Evolutionary conservation across 2,329 filamentous ascomycete species (phyloP), one percentile per base, ranked within the genome.

Genomic region (Sporothrix humicola): DNA sequence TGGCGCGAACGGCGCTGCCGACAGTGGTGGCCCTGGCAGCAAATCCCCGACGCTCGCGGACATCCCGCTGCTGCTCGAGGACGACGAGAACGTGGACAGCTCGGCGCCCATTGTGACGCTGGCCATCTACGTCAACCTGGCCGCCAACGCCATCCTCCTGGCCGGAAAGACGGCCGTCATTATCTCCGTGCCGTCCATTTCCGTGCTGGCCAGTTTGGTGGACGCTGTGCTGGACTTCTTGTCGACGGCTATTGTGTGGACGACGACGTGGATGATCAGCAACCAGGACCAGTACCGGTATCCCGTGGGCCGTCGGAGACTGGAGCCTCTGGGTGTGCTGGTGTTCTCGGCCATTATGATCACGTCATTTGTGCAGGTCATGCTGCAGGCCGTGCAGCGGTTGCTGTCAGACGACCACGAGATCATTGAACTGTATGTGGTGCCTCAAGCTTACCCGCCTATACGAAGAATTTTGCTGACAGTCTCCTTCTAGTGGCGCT

Each of bases 271-370:
- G 78, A 86, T 95, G 75, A 94, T 95, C 78, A 89, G 90, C 66
- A 88, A 89, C 73, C 89, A 90, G 75, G 92, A 95, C 78, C 89
- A 91, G 77, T 91, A 95, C 80, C 87, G 87, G 26, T 95, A 95
- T 77, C 93, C 93, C 0, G 89, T 94, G n/a, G 93, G 93, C 9
- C 87, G 93, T 20, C 88, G 92, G 72, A 82, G 91, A 66, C 85
- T 96, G 63, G 93, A 95, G 79, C 93, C 93, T 1, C 87, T 96
- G 6, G 93, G 93, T 42, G 91, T 96, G 1, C 84, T 96, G 5
- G 90, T 95, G 72, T 96, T 95, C 82, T 92, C 91, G 17, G 88
- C 95, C 74, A 93, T 95, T 79, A 96, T 96, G 92, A 92, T 95
- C 76, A 94, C 92, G 0, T 93, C 91, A 0, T 95, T 96, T 82